A percentile compares a stretch with the other conserved stretches of the same genome.
Evolutionary conservation across 106 monocot species (phyloP).

Genomic region (Iris macrosiphon): DNA sequence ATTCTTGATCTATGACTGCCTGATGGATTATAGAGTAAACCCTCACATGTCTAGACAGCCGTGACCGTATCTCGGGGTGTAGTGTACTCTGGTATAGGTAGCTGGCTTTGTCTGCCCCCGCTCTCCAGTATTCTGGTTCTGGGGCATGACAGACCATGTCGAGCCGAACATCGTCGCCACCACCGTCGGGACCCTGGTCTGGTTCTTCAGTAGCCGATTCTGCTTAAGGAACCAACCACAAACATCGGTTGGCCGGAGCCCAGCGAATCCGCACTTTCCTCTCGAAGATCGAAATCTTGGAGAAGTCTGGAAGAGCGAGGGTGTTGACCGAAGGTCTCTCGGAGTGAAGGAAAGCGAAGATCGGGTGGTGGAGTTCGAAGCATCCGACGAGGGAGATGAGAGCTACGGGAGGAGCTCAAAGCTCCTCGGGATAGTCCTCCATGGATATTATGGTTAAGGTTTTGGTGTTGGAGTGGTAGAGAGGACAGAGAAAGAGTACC

Average conservation of each 20-base stretch:
- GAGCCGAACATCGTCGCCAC: conserved; percentile 52
- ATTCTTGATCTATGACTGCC: no score
- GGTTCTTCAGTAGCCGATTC: conserved; percentile 81
- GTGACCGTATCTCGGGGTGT: no score
- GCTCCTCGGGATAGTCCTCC: conserved; percentile 49
- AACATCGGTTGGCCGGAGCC: conserved; percentile 7
- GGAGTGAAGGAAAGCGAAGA: conserved; percentile 75
- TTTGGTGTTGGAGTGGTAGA: no score
- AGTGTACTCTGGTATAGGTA: no score
- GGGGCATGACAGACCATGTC: no score
- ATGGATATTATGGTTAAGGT: no score
- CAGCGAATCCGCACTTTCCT: conserved; percentile 34
- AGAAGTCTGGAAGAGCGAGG: conserved; percentile 74
- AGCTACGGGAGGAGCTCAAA: conserved; percentile 43
- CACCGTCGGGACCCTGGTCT: conserved; percentile 62
- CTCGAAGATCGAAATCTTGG: conserved; percentile 49
- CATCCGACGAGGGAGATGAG: conserved; percentile 53
- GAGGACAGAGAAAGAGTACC: no score
- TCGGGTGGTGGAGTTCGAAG: conserved; percentile 61
- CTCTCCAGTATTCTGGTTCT: no score
- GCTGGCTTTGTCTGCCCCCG: no score
- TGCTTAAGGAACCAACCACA: conserved; percentile 55
- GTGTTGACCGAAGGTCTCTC: conserved; percentile 91
- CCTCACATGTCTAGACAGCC: no score
- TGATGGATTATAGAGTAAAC: no score